Base-by-base conservation (phyloP, 108 stramenopile genomes). In the Thalassiosira profunda region DNA sequence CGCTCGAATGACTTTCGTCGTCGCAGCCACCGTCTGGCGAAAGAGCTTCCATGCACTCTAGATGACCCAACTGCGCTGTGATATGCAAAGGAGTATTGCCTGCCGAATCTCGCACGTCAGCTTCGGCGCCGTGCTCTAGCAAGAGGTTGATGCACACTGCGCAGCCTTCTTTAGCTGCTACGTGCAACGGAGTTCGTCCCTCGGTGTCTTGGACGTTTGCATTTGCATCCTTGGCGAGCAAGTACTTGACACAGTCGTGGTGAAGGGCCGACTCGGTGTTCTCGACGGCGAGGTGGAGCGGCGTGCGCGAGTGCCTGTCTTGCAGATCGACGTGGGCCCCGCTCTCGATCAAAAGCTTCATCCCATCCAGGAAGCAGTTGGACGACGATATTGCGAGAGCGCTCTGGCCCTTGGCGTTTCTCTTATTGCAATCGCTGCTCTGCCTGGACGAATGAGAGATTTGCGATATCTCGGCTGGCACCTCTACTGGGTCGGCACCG, bases 321-420 rank as follows among this genome's bases (percentile, higher is more conserved):
- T 41, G 17, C 9, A 73, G 12, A 58, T 66, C 59, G 0, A 67
- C 38, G 20, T 67, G 42, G 10, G 72, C 66, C n/a, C 66, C 72
- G 26, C 62, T 59, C 35, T 67, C 72, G 21, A 73, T 48, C 2
- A 73, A 57, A 14, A 73, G 65, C 33, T 58, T 48, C 70, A 70
- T 70, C 18, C 70, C 70, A 21, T 43, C 18, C 1, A 70, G 48
- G 34, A 70, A 70, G 51, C 58, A 70, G 5, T 40, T 60, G 0
- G 70, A 70, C 0, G 70, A 70, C 2, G 49, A 35, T 49, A 70
- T 60, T 26, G 58, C 47, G 2, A 70, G 40, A 14, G 70, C 43
- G 34, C 49, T 70, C 26, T 70, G 48, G 20, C 70, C 70, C 12
- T 60, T 60, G 26, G 23, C 5, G 17, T 60, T 59, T 49, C 49